Base-by-base conservation (phyloP, 1,284 basidiomycete genomes). In the Microbotryum violaceum region DNA sequence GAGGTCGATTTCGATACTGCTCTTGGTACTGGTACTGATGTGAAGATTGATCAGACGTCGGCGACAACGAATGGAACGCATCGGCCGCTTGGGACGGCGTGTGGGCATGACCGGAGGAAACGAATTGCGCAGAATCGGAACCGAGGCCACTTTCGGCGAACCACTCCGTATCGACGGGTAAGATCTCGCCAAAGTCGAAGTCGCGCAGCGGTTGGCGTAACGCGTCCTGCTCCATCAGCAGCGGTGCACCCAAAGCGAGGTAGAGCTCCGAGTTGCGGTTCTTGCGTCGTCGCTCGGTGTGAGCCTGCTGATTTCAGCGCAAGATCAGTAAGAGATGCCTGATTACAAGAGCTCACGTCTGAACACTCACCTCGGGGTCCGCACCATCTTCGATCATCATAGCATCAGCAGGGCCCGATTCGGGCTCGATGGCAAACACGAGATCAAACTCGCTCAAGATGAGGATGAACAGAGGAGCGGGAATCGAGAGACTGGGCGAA, bases 401-500 rank as follows among this genome's bases (percentile, higher is more conserved):
- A 3, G 66, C 60, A 21, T 53, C 46, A 1, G 64, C 56, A 3
- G 49, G 33, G 16, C 62, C 62, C 7, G 62, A 63, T n/a, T 75
- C 73, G 29, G 71, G 67, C 51, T 71, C 72, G 45, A 75, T 76
- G 52, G 68, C 69, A 51, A 67, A 66, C 16, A 70, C 67, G 49
- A 72, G 64, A 68, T 90, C 90, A 77, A 93, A 94, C 74, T 93
- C 89, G 62, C 84, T 85, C 31, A 96, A 82, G 83, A 96, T 89
- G 69, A 96, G 79, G 73, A 88, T 91, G 76, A 96, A 93, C 53
- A 96, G 88, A 7, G 91, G 91, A 0, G 91, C 92, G 18, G 92
- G 92, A 68, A 97, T 94, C 45, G 90, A 91, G 9, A 97, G 80
- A 1, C 92, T 96, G 4, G 93, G 92, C 66, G 89, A 91, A 77